Conservation (phyloP, 169 alveolate genomes). For the Neospora caninum region DNA sequence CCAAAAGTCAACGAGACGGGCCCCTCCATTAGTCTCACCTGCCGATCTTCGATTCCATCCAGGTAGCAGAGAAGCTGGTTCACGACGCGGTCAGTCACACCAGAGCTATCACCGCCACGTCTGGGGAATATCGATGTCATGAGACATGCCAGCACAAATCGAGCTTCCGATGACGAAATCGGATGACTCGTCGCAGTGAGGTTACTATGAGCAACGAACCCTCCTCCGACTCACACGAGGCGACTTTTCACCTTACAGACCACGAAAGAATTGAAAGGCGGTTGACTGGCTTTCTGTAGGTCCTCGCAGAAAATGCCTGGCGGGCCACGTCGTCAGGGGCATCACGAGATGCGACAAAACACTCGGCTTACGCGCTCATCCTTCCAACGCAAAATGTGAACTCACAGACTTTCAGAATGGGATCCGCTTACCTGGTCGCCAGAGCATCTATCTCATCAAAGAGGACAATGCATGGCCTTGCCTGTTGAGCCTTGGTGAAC, state of each 20-base stretch:
- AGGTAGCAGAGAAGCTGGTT: conserved; percentile 86
- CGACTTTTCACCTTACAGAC: no score
- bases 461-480: conserved; percentile 98
- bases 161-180: not conserved
- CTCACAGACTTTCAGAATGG: no score
- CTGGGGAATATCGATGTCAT: conserved; percentile 7
- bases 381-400: not conserved
- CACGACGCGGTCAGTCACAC: conserved; percentile 93
- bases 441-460: conserved; percentile 99
- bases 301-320: no score
- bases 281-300: no score
- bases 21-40: not conserved
- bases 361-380: not conserved
- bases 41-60: conserved; percentile 73
- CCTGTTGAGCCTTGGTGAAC: conserved; percentile 95
- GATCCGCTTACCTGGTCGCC: conserved; percentile 67
- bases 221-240: no score
- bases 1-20: no score
- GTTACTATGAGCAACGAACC: not conserved
- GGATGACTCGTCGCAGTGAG: not conserved
- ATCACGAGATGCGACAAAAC: not conserved
- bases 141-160: not conserved
- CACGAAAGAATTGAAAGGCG: no score
- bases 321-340: no score
- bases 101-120: conserved; percentile 86